Percentiles rank a stretch among this genome's conserved stretches.
These are phyloP conservation scores for Fusarium guadeloupense DNA, from an alignment of 2,329 filamentous ascomycete genomes.

Conservation along the genomic window DNA sequence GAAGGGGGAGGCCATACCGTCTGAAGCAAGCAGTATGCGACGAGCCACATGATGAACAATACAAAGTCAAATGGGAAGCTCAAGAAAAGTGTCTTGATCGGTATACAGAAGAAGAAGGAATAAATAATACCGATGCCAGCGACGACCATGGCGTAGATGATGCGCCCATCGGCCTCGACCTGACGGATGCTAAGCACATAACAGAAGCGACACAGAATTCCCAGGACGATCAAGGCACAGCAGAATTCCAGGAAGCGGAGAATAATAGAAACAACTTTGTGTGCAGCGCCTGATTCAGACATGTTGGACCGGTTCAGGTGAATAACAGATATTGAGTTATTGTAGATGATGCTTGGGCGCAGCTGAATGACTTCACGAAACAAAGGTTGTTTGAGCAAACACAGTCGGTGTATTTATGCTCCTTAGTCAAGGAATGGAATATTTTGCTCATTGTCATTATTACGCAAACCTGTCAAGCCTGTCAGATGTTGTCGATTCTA, in stretches of 20 bases:
- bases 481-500: neutral
- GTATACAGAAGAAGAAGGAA: constrained; percentile 33
- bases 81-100: constrained; percentile 36
- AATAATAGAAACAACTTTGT: constrained; percentile 34
- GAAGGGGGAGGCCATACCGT: constrained; percentile 21
- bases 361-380: too few relatives aligned
- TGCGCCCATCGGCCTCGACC: constrained; percentile 18
- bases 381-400: too few relatives aligned
- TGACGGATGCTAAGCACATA: constrained; percentile 22
- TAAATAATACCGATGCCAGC: constrained; percentile 43
- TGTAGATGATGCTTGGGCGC: too few relatives aligned
- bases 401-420: too few relatives aligned
- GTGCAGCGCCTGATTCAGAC: neutral
- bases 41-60: constrained; percentile 43
- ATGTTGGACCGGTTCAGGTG: neutral
- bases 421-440: too few relatives aligned
- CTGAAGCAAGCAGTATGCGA: constrained; percentile 41
- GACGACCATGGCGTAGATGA: constrained; percentile 42
- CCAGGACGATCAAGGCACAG: constrained; percentile 39
- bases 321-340: neutral
- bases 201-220: constrained; percentile 35
- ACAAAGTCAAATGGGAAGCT: constrained; percentile 42
- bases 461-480: too few relatives aligned
- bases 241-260: constrained; percentile 30
- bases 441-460: too few relatives aligned